Conservation (phyloP, 371 early-diverging fungal species). For the Chytridiales sp. region DNA sequence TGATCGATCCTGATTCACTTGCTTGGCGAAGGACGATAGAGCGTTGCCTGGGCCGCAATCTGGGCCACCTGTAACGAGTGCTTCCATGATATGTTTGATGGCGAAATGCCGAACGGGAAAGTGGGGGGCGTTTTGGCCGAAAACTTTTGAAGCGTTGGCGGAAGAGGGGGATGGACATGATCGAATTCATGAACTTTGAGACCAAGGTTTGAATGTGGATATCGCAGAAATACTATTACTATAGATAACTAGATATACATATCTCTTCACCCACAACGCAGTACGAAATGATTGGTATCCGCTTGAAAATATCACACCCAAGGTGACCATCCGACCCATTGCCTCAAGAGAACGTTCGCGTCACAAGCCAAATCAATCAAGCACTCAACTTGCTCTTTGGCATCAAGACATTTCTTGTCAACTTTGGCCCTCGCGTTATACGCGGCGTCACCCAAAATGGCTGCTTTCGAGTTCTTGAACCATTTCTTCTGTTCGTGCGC, state of each 20-base stretch:
- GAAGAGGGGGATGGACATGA: too few relatives aligned
- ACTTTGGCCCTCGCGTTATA: conserved; percentile 37
- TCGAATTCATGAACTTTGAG: too few relatives aligned
- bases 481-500: conserved; percentile 59
- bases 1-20: conserved; percentile 16
- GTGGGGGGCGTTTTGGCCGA: too few relatives aligned
- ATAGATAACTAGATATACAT: too few relatives aligned
- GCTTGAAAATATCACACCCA: conserved; percentile 31
- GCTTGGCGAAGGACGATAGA: conserved; percentile 17
- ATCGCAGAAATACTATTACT: too few relatives aligned
- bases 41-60: conserved; percentile 31
- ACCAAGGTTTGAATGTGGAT: too few relatives aligned
- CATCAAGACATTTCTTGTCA: conserved; percentile 46
- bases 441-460: conserved; percentile 50
- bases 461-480: conserved; percentile 39
- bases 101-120: too few relatives aligned
- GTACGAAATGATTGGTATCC: too few relatives aligned
- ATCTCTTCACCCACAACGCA: too few relatives aligned
- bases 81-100: too few relatives aligned
- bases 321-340: conserved; percentile 72
- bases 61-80: conserved; percentile 25
- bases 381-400: conserved; percentile 67
- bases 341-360: conserved; percentile 61
- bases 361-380: conserved; percentile 74
- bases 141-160: too few relatives aligned